Percentiles rank a stretch among this genome's conserved stretches.
Conservation (phyloP, 495 filamentous ascomycete species). For the Aspergillus taichungensis region DNA sequence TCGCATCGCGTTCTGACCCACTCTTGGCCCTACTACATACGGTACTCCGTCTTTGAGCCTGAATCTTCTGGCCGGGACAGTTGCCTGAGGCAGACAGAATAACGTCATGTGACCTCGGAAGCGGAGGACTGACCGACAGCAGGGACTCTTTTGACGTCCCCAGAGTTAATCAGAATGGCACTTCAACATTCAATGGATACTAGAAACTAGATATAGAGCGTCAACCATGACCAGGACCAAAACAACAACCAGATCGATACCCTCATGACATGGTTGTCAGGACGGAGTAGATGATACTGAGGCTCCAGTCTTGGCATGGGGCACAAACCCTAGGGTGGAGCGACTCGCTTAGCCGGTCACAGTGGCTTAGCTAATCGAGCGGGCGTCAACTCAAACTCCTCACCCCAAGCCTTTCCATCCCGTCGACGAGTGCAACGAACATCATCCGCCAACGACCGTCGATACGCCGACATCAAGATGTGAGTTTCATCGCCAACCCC, state of each 20-base stretch:
- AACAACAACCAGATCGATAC: slow-evolving; percentile 12
- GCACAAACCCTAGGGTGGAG: slow-evolving; percentile 30
- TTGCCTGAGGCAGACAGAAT: too few relatives aligned
- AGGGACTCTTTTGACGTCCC: too few relatives aligned
- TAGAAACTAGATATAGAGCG: too few relatives aligned
- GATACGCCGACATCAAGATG: slow-evolving; percentile 49
- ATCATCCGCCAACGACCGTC: slow-evolving; percentile 46
- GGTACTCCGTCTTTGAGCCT: too few relatives aligned
- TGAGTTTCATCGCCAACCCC: slow-evolving; percentile 33
- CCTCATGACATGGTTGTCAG: background rate
- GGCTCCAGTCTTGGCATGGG: slow-evolving; percentile 5
- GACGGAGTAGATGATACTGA: background rate
- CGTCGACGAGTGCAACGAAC: slow-evolving; percentile 41
- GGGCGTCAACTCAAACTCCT: slow-evolving; percentile 36
- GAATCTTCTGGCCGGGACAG: too few relatives aligned
- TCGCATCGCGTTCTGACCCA: too few relatives aligned
- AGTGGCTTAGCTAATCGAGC: slow-evolving; percentile 41
- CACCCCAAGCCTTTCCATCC: slow-evolving; percentile 32
- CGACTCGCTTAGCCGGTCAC: slow-evolving; percentile 35
- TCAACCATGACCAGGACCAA: too few relatives aligned
- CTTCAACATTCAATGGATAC: too few relatives aligned
- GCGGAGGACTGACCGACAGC: too few relatives aligned
- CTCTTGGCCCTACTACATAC: too few relatives aligned
- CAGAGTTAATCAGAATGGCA: too few relatives aligned
- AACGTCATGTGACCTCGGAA: too few relatives aligned